phyloP scores from a whole-genome alignment of 1,284 basidiomycete species.

The Cryptococcus sp. region DNA sequence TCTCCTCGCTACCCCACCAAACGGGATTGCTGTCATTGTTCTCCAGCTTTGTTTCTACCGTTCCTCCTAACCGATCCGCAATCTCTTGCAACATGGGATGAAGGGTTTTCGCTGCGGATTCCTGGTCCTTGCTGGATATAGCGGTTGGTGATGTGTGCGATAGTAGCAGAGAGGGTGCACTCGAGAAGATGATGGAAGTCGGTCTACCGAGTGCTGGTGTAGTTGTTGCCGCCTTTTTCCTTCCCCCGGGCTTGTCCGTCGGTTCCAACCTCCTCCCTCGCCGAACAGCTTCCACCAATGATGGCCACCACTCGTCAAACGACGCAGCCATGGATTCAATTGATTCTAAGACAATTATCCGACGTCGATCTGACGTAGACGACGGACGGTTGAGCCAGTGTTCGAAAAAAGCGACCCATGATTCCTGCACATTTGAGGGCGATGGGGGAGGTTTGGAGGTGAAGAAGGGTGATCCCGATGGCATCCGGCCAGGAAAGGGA shows the following conservation, averaged over 20 bases:
- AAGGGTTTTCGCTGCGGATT: conserved; percentile 9
- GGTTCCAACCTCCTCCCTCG: conserved; percentile 41
- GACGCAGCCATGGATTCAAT: conserved; percentile 66
- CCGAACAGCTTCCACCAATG: conserved; percentile 67
- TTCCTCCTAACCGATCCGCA: conserved; percentile 12
- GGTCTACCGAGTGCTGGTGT: conserved; percentile 43
- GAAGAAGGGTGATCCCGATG: neutral
- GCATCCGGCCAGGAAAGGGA: neutral
- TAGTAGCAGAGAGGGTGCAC: conserved; percentile 64
- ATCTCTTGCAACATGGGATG: conserved; percentile 20
- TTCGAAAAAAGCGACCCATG: conserved; percentile 25
- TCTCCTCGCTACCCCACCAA: conserved; percentile 38
- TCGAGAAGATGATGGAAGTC: conserved; percentile 73
- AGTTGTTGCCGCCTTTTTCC: conserved; percentile 5
- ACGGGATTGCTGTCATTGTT: conserved; percentile 11
- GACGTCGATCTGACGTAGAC: conserved; percentile 24
- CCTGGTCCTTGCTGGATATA: neutral
- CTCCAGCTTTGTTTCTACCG: conserved; percentile 12
- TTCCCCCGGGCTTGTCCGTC: neutral
- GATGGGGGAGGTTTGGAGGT: too few species aligned
- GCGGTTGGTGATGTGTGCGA: conserved; percentile 29
- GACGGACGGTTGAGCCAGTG: conserved; percentile 6
- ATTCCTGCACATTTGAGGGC: conserved; percentile 11
- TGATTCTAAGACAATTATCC: conserved; percentile 78
- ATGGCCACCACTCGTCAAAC: conserved; percentile 70